Base-by-base conservation (phyloP, 2,329 filamentous ascomycete species). In the Alternaria alternata region DNA sequence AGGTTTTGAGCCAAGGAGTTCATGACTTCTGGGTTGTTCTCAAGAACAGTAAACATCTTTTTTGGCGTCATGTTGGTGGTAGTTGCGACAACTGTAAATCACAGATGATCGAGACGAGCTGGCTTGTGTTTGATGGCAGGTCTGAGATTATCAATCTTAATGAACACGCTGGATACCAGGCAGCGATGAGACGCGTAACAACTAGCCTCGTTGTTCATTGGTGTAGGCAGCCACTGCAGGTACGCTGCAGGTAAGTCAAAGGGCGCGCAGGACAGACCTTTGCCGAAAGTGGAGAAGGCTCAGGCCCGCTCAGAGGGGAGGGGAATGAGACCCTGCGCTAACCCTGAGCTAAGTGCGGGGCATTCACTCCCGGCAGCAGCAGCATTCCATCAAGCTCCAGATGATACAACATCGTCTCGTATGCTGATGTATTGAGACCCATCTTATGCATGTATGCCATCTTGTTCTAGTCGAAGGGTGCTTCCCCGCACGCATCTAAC, bases 1-100 rank as follows among this genome's bases (percentile, higher is more conserved):
- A 88, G 80, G n/a, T 78, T 75, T 57, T 79, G 76, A 36, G 82
- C 80, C 24, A 88, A 81, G 42, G 79, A 74, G 43, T 80, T 81
- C 75, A 87, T 82, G 16, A 87, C 83, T 42, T 81, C 77, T 5
- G 86, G 85, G 66, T 87, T 87, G 76, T 87, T 87, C 63, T 88
- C 75, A 16, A 76, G 68, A 20, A 75, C 47, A 4, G 59, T 65
- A 41, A 71, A 76, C n/a, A 63, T 58, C 48, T 74, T 74, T 47
- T 71, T 71, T n/a, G 71, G 32, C 71, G 36, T 5, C 32, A 41
- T 41, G 38, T 14, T 51, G 22, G 12, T 7, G 8, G n/a, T 16
- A 41, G 22, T 41, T 16, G 11, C n/a, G 24, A 34, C n/a, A 12
- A 22, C 4, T 41, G n/a, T 16, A 30, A 34, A 18, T n/a, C 22